Conservation (phyloP, 1,284 basidiomycete species). For the Bondarzewia mesenterica region DNA sequence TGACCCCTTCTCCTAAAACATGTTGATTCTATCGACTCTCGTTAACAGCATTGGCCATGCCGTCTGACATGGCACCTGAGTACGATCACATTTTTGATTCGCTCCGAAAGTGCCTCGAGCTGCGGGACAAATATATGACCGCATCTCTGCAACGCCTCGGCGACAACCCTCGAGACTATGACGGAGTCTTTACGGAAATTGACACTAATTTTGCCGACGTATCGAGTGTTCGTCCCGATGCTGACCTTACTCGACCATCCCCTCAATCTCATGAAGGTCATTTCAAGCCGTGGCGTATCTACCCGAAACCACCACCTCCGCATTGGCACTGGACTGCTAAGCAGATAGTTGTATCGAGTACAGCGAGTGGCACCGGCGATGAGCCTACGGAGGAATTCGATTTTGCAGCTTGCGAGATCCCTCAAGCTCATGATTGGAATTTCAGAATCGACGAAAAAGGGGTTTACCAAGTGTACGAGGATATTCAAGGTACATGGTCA, state of each 20-base stretch:
- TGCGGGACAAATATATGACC: constrained; percentile 89
- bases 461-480: constrained; percentile 76
- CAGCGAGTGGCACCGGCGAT: constrained; percentile 26
- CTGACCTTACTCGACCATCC: constrained; percentile 26
- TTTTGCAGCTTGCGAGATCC: constrained; percentile 65
- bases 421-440: constrained; percentile 48
- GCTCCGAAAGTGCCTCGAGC: constrained; percentile 73
- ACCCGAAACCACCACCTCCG: constrained; percentile 84
- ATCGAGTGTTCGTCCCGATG: constrained; percentile 57
- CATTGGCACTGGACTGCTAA: constrained; percentile 83
- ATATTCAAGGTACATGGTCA: constrained; percentile 27
- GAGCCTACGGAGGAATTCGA: constrained; percentile 47
- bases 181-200: constrained; percentile 63
- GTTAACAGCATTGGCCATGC: constrained; percentile 21
- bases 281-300: constrained; percentile 72
- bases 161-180: constrained; percentile 87
- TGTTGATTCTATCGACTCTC: background rate
- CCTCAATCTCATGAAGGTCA: constrained; percentile 14
- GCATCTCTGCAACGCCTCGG: constrained; percentile 82
- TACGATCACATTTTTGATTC: constrained; percentile 47
- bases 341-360: constrained; percentile 36
- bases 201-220: constrained; percentile 54
- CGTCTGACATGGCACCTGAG: constrained; percentile 35
- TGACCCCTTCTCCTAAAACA: constrained; percentile 9
- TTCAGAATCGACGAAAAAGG: constrained; percentile 81